phyloP scores from a whole-genome alignment of 179 eudicot species.

The Beta lomatogona region DNA sequence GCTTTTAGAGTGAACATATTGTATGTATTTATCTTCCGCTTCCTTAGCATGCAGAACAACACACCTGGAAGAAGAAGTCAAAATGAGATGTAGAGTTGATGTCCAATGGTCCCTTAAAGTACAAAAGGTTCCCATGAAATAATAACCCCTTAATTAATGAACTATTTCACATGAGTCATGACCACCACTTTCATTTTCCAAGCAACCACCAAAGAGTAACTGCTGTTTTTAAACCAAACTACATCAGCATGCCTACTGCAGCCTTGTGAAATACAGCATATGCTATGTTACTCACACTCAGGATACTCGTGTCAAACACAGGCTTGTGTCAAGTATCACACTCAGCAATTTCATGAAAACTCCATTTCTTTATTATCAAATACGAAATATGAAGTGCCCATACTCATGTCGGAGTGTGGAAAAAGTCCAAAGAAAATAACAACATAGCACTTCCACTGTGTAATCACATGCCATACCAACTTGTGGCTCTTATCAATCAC shows the following conservation, averaged over 20 bases:
- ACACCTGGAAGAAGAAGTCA: conserved; percentile 53
- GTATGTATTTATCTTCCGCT: conserved; percentile 70
- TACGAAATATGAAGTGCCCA: too few relatives aligned
- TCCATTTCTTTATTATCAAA: too few relatives aligned
- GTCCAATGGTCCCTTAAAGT: conserved; percentile 1
- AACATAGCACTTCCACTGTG: background rate
- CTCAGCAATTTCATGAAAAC: too few relatives aligned
- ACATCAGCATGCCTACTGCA: background rate
- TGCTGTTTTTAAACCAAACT: conserved; percentile 7
- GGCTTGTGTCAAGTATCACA: too few relatives aligned
- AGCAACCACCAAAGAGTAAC: conserved; percentile 2
- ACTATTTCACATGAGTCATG: background rate
- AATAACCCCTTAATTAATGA: background rate
- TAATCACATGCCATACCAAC: background rate
- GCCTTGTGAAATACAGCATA: too few relatives aligned
- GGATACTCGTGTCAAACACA: too few relatives aligned
- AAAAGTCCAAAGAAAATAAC: background rate
- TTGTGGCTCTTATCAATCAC: too few relatives aligned
- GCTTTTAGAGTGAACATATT: conserved; percentile 68
- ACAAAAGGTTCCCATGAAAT: background rate
- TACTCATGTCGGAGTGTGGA: background rate
- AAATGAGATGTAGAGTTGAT: background rate
- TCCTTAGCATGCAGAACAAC: conserved; percentile 64
- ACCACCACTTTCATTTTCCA: background rate
- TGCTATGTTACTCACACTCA: too few relatives aligned